A percentile compares a stretch with the other conserved stretches of the same genome.
phyloP scores from a whole-genome alignment of 768 basidiomycete species.

The Termitomyces sp. region DNA sequence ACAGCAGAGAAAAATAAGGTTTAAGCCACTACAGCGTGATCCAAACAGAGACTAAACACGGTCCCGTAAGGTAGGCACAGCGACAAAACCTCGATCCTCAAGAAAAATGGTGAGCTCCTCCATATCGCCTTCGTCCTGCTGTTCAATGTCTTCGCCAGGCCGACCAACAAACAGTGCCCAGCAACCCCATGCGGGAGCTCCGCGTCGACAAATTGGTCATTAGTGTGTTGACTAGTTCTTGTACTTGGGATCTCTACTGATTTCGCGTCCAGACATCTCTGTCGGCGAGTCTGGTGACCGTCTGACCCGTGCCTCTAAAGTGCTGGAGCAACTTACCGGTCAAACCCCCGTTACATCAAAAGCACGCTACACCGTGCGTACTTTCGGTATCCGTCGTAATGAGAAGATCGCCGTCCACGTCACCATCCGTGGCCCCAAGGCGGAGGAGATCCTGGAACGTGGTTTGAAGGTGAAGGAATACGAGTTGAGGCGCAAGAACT shows the following conservation, averaged over 20 bases:
- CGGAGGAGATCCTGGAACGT: conserved; percentile 98
- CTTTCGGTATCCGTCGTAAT: conserved; percentile 99
- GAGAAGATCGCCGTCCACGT: conserved; percentile 99
- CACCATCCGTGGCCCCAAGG: conserved; percentile 98
- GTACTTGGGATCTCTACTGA: background rate
- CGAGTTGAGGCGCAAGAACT: conserved; percentile 95
- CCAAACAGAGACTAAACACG: conserved; percentile 21
- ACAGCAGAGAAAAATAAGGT: conserved; percentile 31
- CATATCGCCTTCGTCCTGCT: conserved; percentile 1
- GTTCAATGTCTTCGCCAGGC: conserved; percentile 40
- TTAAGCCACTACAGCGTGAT: conserved; percentile 31
- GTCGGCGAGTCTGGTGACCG: conserved; percentile 99
- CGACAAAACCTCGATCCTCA: conserved; percentile 29
- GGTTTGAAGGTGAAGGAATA: conserved; percentile 99
- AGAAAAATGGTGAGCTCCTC: conserved; percentile 36
- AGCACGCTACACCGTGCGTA: conserved; percentile 98
- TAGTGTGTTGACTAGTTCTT: conserved; percentile 58
- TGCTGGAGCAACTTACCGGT: conserved; percentile 97
- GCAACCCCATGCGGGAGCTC: conserved; percentile 95
- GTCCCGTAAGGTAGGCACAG: conserved; percentile 28
- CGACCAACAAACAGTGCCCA: conserved; percentile 82
- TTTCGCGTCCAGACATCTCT: conserved; percentile 72
- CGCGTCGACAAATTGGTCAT: conserved; percentile 98
- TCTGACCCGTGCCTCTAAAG: conserved; percentile 97
- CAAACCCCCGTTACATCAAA: conserved; percentile 99